Evolutionary conservation across 495 filamentous ascomycete genomes (phyloP), one percentile per base, ranked within the genome.

Genomic region (Xylona heveae): DNA sequence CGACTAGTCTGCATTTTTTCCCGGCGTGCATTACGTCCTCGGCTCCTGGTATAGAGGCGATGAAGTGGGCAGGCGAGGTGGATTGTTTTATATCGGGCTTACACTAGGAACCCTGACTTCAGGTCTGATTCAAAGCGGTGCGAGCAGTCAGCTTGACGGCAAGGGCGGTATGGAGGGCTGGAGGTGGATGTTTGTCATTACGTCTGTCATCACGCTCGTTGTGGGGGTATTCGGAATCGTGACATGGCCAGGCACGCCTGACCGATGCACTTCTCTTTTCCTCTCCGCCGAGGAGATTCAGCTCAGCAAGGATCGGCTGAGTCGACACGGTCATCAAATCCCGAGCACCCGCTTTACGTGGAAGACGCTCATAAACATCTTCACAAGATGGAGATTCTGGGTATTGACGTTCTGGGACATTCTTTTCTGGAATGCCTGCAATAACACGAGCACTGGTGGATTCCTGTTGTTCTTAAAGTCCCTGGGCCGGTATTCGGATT

Each of bases 171-270:
- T 64, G 0, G 52, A 50, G 3, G 62, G 62, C 0, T 67, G 61
- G 62, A 42, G 60, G 32, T 66, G 58, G 59, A 57, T 66, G 55
- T 66, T 56, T 39, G 62, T 66, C 36, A 57, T 66, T 35, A 60
- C 54, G 36, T 51, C 53, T 1, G 33, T 64, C 3, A 59, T 63
- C 36, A 66, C 60, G 17, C 38, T 66, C 20, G 59, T 59, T 4
- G 40, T 61, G 23, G 60, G 58, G 3, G 45, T 64, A 4, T 31
- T 55, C 5, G 58, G 59, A 2, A 57, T 50, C 36, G 51, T 58
- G 22, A 28, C 59, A 14, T 36, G 58, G 1, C 58, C 58, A 1
- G 50, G 47, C n/a, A 47, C 44, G 2, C 56, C 58, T 1, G 54
- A 61, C 36, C 53, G 51, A 28, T 57, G 57, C 1, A 62, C 61